Evolutionary conservation across 345 rosid genomes (phyloP), one percentile per base, ranked within the genome.

Genomic region (Eucalyptus caleyi): DNA sequence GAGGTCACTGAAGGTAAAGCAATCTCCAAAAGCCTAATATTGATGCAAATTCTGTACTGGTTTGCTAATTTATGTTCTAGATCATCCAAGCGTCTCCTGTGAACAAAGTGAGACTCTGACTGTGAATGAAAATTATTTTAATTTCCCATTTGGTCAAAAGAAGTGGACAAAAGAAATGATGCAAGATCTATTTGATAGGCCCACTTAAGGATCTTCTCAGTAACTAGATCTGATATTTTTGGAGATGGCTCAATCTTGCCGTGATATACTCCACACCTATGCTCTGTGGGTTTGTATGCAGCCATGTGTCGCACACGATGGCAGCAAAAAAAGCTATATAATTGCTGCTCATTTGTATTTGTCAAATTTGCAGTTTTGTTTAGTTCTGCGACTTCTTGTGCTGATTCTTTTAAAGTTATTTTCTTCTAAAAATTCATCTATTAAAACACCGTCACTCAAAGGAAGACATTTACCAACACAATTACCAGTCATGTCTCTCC

Each of bases 1-100:
- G 93, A 93, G 47, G 94, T 96, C 50, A 44, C 93, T 27, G 96
- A 97, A 94, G 98, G 98, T 95, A 90, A 40, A 40, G 30, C 85
- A 77, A 77, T 77, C 85, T 37, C 83, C 83, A 40, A 77, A 11
- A 37, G 16, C 47, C 83, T 77, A 37, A 21, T 40, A 40, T 77
- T 77, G 85, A 77, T 77, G 42, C 47, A 40, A 77, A 37, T 40
- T 21, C 47, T 77, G 85, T 77, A 21, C 85, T 40, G 85, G 27
- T 77, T 77, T 77, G 85, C 30, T 40, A 77, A 77, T 19, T 2
- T 8, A 40, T 40, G 85, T 77, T 77, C 85, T 77, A 77, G 47
- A 11, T 77, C 85, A 77, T 21, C 85, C 24, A 40, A 21, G 30
- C 5, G 1, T 40, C 47, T 77, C 30, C 4, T 21, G 47, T 40